Conservation (phyloP, 306 rosid species). For the Herpetospermum pedunculosum region DNA sequence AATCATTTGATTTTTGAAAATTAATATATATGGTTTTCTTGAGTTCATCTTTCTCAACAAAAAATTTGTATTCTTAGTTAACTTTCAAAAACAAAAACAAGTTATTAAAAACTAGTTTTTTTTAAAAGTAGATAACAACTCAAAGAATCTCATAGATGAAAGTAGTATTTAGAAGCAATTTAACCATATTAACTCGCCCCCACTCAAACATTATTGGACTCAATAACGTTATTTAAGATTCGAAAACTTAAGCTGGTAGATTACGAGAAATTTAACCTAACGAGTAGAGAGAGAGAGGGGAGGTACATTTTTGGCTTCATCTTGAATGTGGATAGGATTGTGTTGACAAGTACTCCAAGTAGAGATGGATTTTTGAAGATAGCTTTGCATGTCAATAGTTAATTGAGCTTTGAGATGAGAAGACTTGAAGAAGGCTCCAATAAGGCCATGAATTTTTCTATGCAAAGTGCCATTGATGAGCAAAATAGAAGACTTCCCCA, state of each 20-base stretch:
- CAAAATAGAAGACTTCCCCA: slow-evolving; percentile 71
- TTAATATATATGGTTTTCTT: no score
- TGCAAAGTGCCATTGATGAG: slow-evolving; percentile 72
- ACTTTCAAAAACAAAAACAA: no score
- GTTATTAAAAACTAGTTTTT: no score
- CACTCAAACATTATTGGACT: background rate
- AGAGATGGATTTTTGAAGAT: background rate
- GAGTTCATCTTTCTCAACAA: no score
- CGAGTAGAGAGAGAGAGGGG: background rate
- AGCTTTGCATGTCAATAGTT: background rate
- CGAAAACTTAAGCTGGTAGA: background rate
- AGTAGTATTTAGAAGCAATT: no score
- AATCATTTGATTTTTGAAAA: no score
- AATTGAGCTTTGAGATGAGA: slow-evolving; percentile 14
- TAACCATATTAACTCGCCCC: no score
- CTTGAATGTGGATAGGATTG: slow-evolving; percentile 15
- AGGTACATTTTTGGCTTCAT: slow-evolving; percentile 71
- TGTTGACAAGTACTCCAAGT: background rate
- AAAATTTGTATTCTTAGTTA: no score
- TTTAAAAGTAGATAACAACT: no score
- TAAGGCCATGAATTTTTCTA: slow-evolving; percentile 81
- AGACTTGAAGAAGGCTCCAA: slow-evolving; percentile 70
- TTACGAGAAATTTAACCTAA: background rate
- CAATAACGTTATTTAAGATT: background rate
- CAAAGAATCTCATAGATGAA: no score